A percentile compares a stretch with the other conserved stretches of the same genome.
phyloP scores from a whole-genome alignment of 257 asterid species.

The Solanum sejunctum region DNA sequence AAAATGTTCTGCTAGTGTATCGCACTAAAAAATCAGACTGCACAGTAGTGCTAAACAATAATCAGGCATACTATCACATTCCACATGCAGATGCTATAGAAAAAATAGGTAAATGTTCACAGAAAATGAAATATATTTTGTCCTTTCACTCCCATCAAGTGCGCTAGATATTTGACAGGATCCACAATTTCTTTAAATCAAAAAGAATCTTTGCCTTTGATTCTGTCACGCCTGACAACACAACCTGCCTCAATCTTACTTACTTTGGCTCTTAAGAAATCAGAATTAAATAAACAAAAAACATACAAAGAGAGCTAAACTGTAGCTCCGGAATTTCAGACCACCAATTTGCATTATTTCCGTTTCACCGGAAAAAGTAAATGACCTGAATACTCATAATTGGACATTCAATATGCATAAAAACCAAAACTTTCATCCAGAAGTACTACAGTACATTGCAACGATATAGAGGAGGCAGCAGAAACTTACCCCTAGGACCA shows the following conservation, averaged over 20 bases:
- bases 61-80: not conserved
- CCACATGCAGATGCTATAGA: not conserved
- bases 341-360: not conserved
- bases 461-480: not conserved
- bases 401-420: not conserved
- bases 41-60: not conserved
- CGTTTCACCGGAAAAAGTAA: not conserved
- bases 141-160: not conserved
- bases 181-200: not conserved
- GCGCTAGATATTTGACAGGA: not conserved
- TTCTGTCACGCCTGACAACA: not conserved
- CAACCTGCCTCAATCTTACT: not conserved
- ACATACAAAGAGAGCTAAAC: not conserved
- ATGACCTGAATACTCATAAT: not conserved
- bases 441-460: not conserved
- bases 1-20: not conserved
- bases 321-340: not conserved
- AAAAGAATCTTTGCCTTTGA: not conserved
- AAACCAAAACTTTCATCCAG: not conserved
- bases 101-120: not conserved
- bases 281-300: not conserved
- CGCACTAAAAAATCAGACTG: not conserved
- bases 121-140: not conserved
- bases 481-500: constrained; percentile 81
- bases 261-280: not conserved